These are phyloP conservation scores for Yarrowia osloensis DNA, from an alignment of 805 yeast species.

Conservation along the genomic window DNA sequence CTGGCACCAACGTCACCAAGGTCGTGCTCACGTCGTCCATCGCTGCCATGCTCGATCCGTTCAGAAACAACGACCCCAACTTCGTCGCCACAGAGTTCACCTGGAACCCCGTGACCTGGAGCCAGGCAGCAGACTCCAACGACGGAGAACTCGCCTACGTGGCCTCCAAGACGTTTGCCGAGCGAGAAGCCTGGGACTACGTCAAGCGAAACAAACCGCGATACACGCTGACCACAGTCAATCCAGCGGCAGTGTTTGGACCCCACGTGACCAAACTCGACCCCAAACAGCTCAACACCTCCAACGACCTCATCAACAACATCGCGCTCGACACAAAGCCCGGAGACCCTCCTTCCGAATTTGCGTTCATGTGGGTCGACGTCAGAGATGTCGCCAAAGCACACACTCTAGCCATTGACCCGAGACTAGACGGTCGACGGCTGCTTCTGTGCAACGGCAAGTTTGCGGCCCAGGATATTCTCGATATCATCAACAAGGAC, in stretches of 20 bases:
- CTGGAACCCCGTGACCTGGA: constrained; percentile 46
- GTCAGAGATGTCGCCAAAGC: constrained; percentile 65
- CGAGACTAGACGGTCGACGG: constrained; percentile 37
- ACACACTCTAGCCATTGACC: constrained; percentile 52
- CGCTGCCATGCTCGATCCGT: constrained; percentile 50
- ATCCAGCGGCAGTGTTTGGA: constrained; percentile 43
- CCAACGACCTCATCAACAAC: constrained; percentile 34
- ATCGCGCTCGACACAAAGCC: neutral
- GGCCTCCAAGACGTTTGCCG: constrained; percentile 58
- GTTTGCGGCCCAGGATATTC: constrained; percentile 32
- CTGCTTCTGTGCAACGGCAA: constrained; percentile 36
- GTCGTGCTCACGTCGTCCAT: constrained; percentile 55
- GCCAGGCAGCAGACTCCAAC: constrained; percentile 32
- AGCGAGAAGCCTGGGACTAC: constrained; percentile 59
- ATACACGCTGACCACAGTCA: constrained; percentile 38
- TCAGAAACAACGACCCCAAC: constrained; percentile 35
- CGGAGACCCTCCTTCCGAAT: constrained; percentile 32
- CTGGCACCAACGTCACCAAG: constrained; percentile 41
- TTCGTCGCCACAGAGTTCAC: constrained; percentile 41
- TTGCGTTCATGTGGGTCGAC: constrained; percentile 45
- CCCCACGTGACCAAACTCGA: constrained; percentile 41
- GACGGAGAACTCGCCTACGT: constrained; percentile 32
- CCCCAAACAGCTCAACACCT: constrained; percentile 41
- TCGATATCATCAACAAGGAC: constrained; percentile 33
- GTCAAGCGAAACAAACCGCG: constrained; percentile 37